These are phyloP conservation scores for Aegle marmelos DNA, from an alignment of 345 rosid species.

Conservation along the genomic window DNA sequence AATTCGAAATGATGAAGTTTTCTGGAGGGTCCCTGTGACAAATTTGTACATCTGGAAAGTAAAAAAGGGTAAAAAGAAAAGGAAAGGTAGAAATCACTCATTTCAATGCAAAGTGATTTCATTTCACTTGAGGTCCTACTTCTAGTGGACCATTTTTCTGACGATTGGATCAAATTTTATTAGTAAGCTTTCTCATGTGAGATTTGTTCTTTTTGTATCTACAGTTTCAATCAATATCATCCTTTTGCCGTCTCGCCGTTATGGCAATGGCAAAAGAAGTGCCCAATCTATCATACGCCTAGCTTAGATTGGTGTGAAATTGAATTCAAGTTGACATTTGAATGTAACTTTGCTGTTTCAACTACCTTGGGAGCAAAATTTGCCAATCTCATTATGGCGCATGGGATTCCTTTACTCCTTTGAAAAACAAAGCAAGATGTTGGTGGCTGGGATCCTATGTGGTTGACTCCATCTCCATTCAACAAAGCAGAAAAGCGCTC, in stretches of 20 bases:
- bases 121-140: constrained; percentile 4
- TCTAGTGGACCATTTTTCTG: background rate
- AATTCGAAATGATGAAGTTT: constrained; percentile 29
- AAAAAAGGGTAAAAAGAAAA: background rate
- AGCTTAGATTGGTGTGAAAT: background rate
- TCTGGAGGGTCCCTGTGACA: constrained; percentile 25
- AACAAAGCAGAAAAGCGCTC: background rate
- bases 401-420: background rate
- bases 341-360: background rate
- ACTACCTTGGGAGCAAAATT: background rate
- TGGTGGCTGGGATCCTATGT: constrained; percentile 5
- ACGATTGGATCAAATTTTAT: constrained; percentile 8
- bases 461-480: background rate
- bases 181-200: constrained; percentile 13
- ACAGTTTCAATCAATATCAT: background rate
- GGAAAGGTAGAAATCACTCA: constrained; percentile 17
- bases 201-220: constrained; percentile 10
- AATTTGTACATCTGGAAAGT: constrained; percentile 30
- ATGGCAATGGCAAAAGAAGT: background rate
- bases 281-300: too few species aligned
- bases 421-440: background rate
- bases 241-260: constrained; percentile 8
- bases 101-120: constrained; percentile 3
- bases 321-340: background rate
- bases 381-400: background rate